Conservation (phyloP, 1,139 yeast species). For the Geotrichum klebahnii region DNA sequence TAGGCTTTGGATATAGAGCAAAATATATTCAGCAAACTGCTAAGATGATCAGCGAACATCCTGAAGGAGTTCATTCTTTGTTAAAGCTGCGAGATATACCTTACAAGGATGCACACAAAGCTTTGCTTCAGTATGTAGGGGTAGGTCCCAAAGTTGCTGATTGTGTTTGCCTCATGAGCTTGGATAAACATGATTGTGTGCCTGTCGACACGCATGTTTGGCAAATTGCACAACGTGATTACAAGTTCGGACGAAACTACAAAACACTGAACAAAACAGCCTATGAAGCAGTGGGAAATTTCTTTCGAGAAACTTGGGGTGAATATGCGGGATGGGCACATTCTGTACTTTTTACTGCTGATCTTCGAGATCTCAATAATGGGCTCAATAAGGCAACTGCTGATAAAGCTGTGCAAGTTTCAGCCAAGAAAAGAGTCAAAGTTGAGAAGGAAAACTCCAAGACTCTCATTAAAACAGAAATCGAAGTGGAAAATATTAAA, state of each 20-base stretch:
- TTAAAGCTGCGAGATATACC: conserved; percentile 42
- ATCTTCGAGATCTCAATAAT: conserved; percentile 58
- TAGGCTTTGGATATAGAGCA: conserved; percentile 92
- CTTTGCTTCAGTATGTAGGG: conserved; percentile 66
- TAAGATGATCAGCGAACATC: conserved; percentile 40
- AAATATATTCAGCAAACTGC: conserved; percentile 83
- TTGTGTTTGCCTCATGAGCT: conserved; percentile 86
- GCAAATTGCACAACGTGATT: conserved; percentile 82
- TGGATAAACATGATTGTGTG: conserved; percentile 81
- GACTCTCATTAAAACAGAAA: neutral
- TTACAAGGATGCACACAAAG: conserved; percentile 60
- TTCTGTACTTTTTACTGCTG: conserved; percentile 83
- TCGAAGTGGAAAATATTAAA: neutral
- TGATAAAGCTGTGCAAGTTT: neutral
- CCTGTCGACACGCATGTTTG: conserved; percentile 98
- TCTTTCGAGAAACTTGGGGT: conserved; percentile 74
- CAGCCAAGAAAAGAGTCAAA: conserved; percentile 1
- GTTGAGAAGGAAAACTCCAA: neutral
- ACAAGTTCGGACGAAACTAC: conserved; percentile 49
- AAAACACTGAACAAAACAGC: conserved; percentile 54
- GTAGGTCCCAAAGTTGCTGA: conserved; percentile 99
- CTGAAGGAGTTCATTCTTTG: conserved; percentile 25
- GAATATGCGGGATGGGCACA: conserved; percentile 98
- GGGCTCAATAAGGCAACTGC: conserved; percentile 38
- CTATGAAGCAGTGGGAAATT: conserved; percentile 57